A percentile compares a stretch with the other conserved stretches of the same genome.
Evolutionary conservation across 768 basidiomycete species (phyloP).

Genomic region (Collybia sordida): DNA sequence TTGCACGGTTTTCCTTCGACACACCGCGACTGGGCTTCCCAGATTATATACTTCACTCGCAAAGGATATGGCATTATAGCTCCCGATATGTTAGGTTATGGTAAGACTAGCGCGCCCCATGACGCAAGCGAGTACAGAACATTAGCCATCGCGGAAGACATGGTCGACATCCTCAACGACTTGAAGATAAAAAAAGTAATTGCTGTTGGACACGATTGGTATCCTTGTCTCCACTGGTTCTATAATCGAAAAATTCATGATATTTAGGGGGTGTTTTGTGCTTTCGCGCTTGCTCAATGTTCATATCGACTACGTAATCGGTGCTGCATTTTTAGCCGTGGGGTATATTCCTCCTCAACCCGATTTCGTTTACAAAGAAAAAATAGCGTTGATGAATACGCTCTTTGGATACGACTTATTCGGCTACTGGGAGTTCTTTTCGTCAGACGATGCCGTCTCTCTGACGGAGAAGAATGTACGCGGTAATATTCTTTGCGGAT

Average conservation of each 20-base stretch:
- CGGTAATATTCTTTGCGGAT: neutral
- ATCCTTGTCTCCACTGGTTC: neutral
- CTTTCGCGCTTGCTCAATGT: constrained; percentile 34
- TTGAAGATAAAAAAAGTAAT: constrained; percentile 31
- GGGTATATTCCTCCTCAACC: constrained; percentile 29
- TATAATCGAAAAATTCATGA: neutral
- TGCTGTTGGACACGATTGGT: constrained; percentile 47
- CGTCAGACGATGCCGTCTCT: constrained; percentile 27
- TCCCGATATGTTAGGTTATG: constrained; percentile 55
- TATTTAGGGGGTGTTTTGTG: constrained; percentile 35
- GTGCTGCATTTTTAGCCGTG: constrained; percentile 36
- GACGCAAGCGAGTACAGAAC: constrained; percentile 32
- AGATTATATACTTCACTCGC: constrained; percentile 33
- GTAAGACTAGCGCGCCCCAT: constrained; percentile 45
- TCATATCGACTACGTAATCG: constrained; percentile 37
- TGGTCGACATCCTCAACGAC: constrained; percentile 40
- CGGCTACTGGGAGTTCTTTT: constrained; percentile 39
- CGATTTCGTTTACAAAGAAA: constrained; percentile 3
- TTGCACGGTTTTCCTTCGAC: constrained; percentile 46
- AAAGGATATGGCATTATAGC: constrained; percentile 45
- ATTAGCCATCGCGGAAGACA: constrained; percentile 35
- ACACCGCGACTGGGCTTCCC: constrained; percentile 39
- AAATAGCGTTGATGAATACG: constrained; percentile 13
- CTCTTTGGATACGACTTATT: constrained; percentile 26
- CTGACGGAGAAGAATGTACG: constrained; percentile 36